Evolutionary conservation across 306 rosid genomes (phyloP), one percentile per base, ranked within the genome.

Genomic region (Astragalus membranaceus): DNA sequence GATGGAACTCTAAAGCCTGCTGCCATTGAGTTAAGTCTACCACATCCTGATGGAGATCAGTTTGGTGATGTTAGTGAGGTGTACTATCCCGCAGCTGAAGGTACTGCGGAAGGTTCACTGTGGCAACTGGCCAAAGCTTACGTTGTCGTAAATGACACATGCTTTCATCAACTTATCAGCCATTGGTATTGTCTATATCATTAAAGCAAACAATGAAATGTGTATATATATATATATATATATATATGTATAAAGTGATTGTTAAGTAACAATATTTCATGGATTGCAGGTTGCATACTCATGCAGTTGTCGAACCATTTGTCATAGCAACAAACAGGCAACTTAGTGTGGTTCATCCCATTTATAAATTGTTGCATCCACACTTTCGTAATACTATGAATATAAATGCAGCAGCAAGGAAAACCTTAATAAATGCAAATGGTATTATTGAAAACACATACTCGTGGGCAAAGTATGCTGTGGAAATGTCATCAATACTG

Each of bases 71-170:
- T 14, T 11, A 82, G 96, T 63, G 53, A 64, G 64, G 82, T 86
- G 4, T 60, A 53, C 53, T 72, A 79, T 8, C 90, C 89, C 1
- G 81, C 81, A 37, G 37, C 60, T 1, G 5, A 55, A 54, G 89
- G 88, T 1, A 67, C 80, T 12, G 72, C 85, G 53, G 39, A 35
- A 35, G 36, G 77, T 20, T 74, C 82, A 9, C 50, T 82, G 20
- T 87, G 96, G 96, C 84, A 80, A 33, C 49, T 85, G 3, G 93
- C 91, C 0, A 90, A 90, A 60, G 93, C 88, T 55, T 84, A 84
- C 17, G 96, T 85, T 0, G 42, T 77, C 46, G 73, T 85, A 1
- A 85, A 87, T 37, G 96, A 85, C 67, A 72, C 91, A 0, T 85
- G 92, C 30, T 65, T 73, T 60, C 96, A 90, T 75, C 91, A 85